Percentiles rank a stretch among this genome's conserved stretches.
Conservation (phyloP, 2,329 filamentous ascomycete genomes). For the Rhynchosporium agropyri region DNA sequence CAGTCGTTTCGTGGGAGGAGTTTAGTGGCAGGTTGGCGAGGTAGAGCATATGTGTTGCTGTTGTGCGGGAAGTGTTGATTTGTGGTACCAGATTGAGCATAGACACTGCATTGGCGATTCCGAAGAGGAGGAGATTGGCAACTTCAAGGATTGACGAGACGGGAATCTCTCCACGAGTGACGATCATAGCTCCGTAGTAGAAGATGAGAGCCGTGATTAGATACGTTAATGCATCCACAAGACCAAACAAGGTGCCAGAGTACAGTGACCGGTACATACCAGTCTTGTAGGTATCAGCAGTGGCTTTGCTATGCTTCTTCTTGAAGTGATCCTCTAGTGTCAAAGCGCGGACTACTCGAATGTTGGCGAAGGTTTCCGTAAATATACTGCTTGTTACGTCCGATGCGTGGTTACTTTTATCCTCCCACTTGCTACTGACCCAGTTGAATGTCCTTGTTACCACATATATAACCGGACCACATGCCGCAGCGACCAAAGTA, state of each 20-base stretch:
- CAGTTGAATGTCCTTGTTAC: conserved; percentile 67
- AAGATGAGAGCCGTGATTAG: conserved; percentile 80
- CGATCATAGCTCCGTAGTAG: conserved; percentile 74
- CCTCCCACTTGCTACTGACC: conserved; percentile 73
- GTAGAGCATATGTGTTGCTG: conserved; percentile 71
- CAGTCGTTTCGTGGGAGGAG: conserved; percentile 38
- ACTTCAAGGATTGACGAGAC: conserved; percentile 70
- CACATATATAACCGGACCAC: conserved; percentile 66
- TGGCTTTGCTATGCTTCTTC: conserved; percentile 59
- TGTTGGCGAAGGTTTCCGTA: conserved; percentile 75
- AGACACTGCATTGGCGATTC: conserved; percentile 70
- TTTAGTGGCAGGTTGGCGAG: conserved; percentile 61
- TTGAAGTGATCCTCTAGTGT: conserved; percentile 74
- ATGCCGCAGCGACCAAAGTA: conserved; percentile 73
- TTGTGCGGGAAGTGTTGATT: conserved; percentile 72
- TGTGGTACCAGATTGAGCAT: conserved; percentile 79
- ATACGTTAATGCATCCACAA: conserved; percentile 72
- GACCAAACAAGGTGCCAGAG: conserved; percentile 72
- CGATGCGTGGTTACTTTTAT: conserved; percentile 63
- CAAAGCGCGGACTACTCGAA: conserved; percentile 76
- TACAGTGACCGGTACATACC: conserved; percentile 69
- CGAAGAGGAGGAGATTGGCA: conserved; percentile 82
- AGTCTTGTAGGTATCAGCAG: conserved; percentile 55
- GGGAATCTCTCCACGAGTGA: conserved; percentile 52
- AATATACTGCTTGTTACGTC: conserved; percentile 64